Conservation (phyloP, 2,329 filamentous ascomycete genomes). For the Zopfia rhizophila region DNA sequence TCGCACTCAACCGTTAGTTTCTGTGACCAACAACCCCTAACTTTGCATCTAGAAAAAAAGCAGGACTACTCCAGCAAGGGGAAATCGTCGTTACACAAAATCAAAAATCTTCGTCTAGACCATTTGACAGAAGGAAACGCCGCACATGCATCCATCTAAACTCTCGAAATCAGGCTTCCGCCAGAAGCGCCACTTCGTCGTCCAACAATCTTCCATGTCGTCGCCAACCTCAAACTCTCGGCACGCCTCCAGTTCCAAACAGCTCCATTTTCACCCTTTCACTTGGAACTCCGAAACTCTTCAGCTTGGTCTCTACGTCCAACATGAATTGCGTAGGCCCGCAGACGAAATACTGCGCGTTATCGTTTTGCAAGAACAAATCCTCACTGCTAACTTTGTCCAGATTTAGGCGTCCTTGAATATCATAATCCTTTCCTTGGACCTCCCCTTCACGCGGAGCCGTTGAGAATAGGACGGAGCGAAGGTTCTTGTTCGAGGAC, state of each 20-base stretch:
- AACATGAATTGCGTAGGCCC: conserved; percentile 78
- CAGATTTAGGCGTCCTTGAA: conserved; percentile 69
- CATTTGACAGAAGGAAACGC: no score
- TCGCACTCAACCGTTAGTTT: no score
- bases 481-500: conserved; percentile 60
- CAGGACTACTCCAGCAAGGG: no score
- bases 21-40: no score
- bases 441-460: conserved; percentile 56
- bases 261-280: conserved; percentile 73
- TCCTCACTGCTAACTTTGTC: conserved; percentile 63
- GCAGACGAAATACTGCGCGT: conserved; percentile 76
- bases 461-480: conserved; percentile 68
- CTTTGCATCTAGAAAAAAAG: no score
- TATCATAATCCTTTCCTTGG: conserved; percentile 67
- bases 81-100: no score
- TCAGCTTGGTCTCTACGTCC: conserved; percentile 64
- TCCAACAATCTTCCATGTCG: no score
- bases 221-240: conserved; percentile 38
- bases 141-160: neutral
- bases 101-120: no score
- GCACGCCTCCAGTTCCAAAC: conserved; percentile 60
- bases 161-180: neutral
- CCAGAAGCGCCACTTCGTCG: no score
- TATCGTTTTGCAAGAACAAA: conserved; percentile 65
- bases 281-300: conserved; percentile 65